Base-by-base conservation (phyloP, 495 filamentous ascomycete species). In the Umbilicaria muhlenbergii region DNA sequence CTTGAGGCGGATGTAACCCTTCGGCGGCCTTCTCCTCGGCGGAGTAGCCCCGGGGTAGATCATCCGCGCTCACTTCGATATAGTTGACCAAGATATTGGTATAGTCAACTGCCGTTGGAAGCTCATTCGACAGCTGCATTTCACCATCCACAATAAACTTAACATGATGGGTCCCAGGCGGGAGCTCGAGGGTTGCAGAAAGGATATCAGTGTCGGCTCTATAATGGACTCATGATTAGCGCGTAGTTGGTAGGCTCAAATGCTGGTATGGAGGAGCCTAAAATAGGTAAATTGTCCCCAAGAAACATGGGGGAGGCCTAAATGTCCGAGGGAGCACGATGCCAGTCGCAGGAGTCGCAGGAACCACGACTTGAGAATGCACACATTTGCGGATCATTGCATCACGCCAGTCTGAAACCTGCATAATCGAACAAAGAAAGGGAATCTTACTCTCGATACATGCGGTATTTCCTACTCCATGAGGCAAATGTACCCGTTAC, bases 41-140 rank as follows among this genome's bases (percentile, higher is more conserved):
- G 52, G 60, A 38, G 65, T 58, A 39, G 55, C 59, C 41, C 55
- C 57, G 40, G 49, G 70, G 61, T 31, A 74, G 56, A 54, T 87
- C 81, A 50, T 92, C 83, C 10, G 83, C 74, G 56, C 71, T 85
- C 42, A 96, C 81, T 63, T 98, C 91, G 52, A 98, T 78, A 54
- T 98, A 98, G 64, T 98, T 98, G 47, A 98, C 87, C 16, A 98
- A 66, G 54, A 93, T 88, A 56, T 94, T 94, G 35, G 86, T 91
- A 58, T 86, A 93, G 62, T 98, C 91, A 19, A 98, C 91, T 0
- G 91, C 89, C 0, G 92, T 96, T 2, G 91, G 88, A 17, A 94
- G 73, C 48, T 81, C 74, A 36, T 83, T 77, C 5, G 88, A 87
- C 14, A 83, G 83, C 46, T 77, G 71, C 87, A 96, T 94, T 47